These are phyloP conservation scores for Fusarium robinianum DNA, from an alignment of 2,329 filamentous ascomycete species.

Conservation along the genomic window DNA sequence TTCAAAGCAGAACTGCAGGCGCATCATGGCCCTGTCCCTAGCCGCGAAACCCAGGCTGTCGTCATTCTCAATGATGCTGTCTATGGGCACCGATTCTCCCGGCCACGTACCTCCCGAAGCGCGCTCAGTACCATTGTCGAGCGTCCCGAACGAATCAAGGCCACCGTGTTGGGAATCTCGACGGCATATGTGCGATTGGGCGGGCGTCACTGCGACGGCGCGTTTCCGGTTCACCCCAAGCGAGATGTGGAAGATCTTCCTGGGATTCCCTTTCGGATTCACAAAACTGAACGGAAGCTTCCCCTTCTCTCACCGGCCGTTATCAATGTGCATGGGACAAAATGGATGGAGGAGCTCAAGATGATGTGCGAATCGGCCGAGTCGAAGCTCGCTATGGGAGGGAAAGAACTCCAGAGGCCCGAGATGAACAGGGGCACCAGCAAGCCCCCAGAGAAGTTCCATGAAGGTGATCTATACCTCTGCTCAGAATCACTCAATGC, in stretches of 20 bases:
- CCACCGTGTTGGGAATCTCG: slow-evolving; percentile 79
- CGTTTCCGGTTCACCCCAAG: slow-evolving; percentile 67
- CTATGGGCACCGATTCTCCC: slow-evolving; percentile 90
- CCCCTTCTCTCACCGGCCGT: slow-evolving; percentile 76
- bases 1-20: slow-evolving; percentile 71
- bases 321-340: slow-evolving; percentile 85
- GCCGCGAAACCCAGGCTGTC: slow-evolving; percentile 63
- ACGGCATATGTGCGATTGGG: slow-evolving; percentile 91
- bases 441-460: slow-evolving; percentile 62
- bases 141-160: slow-evolving; percentile 86
- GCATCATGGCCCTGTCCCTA: slow-evolving; percentile 56
- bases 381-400: slow-evolving; percentile 73
- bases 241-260: slow-evolving; percentile 59
- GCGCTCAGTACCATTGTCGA: slow-evolving; percentile 85
- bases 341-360: slow-evolving; percentile 93
- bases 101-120: slow-evolving; percentile 75
- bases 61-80: slow-evolving; percentile 92
- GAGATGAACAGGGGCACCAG: slow-evolving; percentile 60
- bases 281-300: slow-evolving; percentile 74
- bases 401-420: slow-evolving; percentile 76
- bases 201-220: slow-evolving; percentile 73
- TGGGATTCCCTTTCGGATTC: slow-evolving; percentile 78
- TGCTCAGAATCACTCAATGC: slow-evolving; percentile 84
- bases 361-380: slow-evolving; percentile 83
- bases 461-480: slow-evolving; percentile 90